phyloP scores from a whole-genome alignment of 768 basidiomycete genomes.

The Serendipita sp. region DNA sequence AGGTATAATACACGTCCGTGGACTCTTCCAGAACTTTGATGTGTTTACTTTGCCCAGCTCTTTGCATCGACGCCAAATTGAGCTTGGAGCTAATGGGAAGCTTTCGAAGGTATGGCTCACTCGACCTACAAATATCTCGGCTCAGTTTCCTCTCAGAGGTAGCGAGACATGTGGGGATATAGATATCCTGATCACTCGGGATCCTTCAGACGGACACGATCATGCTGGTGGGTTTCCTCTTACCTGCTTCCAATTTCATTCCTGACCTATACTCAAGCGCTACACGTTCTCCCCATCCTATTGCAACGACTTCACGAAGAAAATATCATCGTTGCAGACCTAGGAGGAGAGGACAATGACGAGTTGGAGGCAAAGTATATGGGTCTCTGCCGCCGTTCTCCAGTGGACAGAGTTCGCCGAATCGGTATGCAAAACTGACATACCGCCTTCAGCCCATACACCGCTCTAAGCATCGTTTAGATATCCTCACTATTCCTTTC shows the following conservation, averaged over 20 bases:
- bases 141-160: constrained; percentile 33
- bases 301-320: constrained; percentile 37
- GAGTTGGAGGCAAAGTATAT: constrained; percentile 66
- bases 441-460: constrained; percentile 6
- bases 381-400: constrained; percentile 49
- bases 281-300: constrained; percentile 48
- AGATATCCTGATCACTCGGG: constrained; percentile 73
- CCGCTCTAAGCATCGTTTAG: constrained; percentile 19
- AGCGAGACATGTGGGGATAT: constrained; percentile 79
- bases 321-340: constrained; percentile 64
- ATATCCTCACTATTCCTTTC: constrained; percentile 75
- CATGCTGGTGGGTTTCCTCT: constrained; percentile 39
- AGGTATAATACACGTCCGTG: constrained; percentile 27
- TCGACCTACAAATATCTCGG: neutral
- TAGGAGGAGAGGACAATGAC: constrained; percentile 52
- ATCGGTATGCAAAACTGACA: constrained; percentile 29
- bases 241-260: neutral
- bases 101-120: constrained; percentile 43
- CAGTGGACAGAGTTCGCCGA: constrained; percentile 38
- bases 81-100: constrained; percentile 85
- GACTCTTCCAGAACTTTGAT: neutral
- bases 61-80: constrained; percentile 51
- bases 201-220: constrained; percentile 51
- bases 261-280: neutral
- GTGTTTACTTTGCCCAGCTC: constrained; percentile 33